These are phyloP conservation scores for Termitomyces sp. DNA, from an alignment of 768 basidiomycete genomes.

Conservation along the genomic window DNA sequence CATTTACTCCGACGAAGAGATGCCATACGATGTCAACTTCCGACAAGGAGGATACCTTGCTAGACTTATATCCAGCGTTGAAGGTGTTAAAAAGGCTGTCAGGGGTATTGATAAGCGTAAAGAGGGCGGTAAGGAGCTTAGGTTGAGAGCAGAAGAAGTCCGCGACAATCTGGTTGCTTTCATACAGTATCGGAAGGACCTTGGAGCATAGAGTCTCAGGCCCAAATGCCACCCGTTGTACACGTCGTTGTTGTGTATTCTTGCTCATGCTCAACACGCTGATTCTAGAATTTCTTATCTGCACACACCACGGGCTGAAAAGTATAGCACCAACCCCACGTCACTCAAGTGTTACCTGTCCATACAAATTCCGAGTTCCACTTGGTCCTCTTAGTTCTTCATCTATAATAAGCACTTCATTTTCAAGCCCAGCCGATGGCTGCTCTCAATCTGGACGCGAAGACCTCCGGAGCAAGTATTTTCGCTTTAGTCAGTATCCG, in stretches of 20 bases:
- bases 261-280: background rate
- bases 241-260: background rate
- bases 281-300: background rate
- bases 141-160: conserved; percentile 68
- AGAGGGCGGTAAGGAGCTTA: conserved; percentile 60
- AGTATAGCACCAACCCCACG: no score
- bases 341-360: no score
- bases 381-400: no score
- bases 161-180: conserved; percentile 74
- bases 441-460: no score
- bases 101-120: conserved; percentile 63
- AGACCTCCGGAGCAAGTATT: no score
- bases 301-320: background rate
- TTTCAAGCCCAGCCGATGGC: no score
- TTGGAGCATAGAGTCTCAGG: conserved; percentile 32
- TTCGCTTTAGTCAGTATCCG: no score
- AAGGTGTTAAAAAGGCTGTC: conserved; percentile 57
- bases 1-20: conserved; percentile 85
- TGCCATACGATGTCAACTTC: conserved; percentile 81
- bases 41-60: conserved; percentile 53
- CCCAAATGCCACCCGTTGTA: background rate
- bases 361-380: no score
- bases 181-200: conserved; percentile 60
- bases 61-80: conserved; percentile 52
- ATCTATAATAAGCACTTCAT: no score